Base-by-base conservation (phyloP, 306 rosid genomes). In the Lablab purpureus region DNA sequence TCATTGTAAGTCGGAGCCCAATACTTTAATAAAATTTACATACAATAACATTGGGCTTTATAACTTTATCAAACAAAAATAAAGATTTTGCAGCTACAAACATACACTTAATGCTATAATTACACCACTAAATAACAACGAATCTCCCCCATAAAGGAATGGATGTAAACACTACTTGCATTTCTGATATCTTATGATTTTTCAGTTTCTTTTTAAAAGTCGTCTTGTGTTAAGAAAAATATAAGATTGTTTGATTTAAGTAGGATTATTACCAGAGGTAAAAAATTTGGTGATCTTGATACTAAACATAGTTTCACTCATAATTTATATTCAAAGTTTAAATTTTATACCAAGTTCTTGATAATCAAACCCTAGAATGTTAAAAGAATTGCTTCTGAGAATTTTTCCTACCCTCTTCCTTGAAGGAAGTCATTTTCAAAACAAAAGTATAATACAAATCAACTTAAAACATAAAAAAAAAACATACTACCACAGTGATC, bases 1-100 rank as follows among this genome's bases (percentile, higher is more conserved):
- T 55, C 60, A 32, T 19, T 62, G 15, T n/a, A 7, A 71, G 69
- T 66, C 79, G 13, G 2, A 71, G 68, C 78, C 74, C 84, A 37
- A 37, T 37, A 34, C 72, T 40, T 74, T 19, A 40, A 36, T 5
- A 21, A 17, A 74, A 32, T 25, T 22, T 17, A 32, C 27, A 67
- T 8, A 54, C 17, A 27, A 27, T 21, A 64, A 52, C 59, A 45
- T 7, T 68, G 72, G 77, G 49, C 72, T 68, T 68, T 13, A 10
- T 34, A 21, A 11, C 72, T 67, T 67, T 12, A 81, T 34, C 34
- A 68, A 55, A 23, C n/a, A 46, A 32, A 10, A 66, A 27, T 51
- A 2, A 15, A 43, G 12, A 49, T 47, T 74, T 75, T 75, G 18
- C 73, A 67, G 56, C 73, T 72, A 52, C 54, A 46, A 4, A 50